A percentile compares a stretch with the other conserved stretches of the same genome.
These are phyloP conservation scores for Reutealis trisperma DNA, from an alignment of 345 rosid genomes.

Conservation along the genomic window DNA sequence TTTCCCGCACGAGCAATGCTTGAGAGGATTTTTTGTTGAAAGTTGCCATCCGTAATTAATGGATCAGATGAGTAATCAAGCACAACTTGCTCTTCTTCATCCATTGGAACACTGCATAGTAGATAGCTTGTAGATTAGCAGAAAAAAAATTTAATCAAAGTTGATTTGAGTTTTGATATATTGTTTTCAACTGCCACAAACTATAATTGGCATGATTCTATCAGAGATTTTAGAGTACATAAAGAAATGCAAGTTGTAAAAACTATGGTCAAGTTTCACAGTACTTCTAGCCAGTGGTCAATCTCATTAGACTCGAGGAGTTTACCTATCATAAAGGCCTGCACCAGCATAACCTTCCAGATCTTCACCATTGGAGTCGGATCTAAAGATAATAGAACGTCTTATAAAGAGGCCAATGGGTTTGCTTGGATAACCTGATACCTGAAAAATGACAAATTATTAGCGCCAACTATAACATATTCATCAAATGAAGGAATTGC, in stretches of 20 bases:
- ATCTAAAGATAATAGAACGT: slow-evolving; percentile 89
- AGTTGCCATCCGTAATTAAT: slow-evolving; percentile 60
- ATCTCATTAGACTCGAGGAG: not conserved
- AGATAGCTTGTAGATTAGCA: slow-evolving; percentile 6
- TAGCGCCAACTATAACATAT: slow-evolving; percentile 12
- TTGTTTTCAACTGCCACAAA: not conserved
- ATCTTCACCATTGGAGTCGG: slow-evolving; percentile 99
- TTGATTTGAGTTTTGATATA: not conserved
- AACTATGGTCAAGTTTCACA: not conserved
- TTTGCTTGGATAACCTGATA: slow-evolving; percentile 96
- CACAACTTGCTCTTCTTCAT: slow-evolving; percentile 77
- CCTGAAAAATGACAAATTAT: slow-evolving; percentile 43
- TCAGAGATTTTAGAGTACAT: not conserved
- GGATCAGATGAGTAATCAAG: slow-evolving; percentile 83
- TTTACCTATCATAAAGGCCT: slow-evolving; percentile 97
- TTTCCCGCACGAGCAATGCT: slow-evolving; percentile 77
- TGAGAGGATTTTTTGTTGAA: slow-evolving; percentile 64
- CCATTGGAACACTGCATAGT: slow-evolving; percentile 87
- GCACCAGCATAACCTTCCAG: slow-evolving; percentile 99
- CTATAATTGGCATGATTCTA: not conserved
- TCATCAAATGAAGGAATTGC: not conserved
- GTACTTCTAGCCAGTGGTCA: not conserved
- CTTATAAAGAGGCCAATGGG: slow-evolving; percentile 89
- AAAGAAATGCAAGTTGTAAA: not conserved
- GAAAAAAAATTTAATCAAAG: not conserved